phyloP scores from a whole-genome alignment of 225 moss, liverwort and hornwort species.

The Pleurozium schreberi region DNA sequence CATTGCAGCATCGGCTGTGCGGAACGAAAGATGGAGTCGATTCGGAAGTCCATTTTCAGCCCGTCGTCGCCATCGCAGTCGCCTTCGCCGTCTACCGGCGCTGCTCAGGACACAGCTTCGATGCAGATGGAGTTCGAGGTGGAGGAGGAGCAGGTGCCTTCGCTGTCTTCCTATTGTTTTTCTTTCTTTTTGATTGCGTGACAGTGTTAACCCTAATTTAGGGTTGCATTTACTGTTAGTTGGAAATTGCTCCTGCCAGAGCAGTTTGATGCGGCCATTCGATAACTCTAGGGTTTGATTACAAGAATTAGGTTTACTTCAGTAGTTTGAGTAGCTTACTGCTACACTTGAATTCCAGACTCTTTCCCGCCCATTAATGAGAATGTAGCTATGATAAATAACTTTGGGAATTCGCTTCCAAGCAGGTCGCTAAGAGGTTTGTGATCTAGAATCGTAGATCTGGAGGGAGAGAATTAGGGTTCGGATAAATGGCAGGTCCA shows the following conservation, averaged over 20 bases:
- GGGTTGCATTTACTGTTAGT: background rate
- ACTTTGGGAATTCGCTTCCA: background rate
- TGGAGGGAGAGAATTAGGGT: background rate
- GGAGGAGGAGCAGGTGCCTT: conserved; percentile 36
- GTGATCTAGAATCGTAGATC: background rate
- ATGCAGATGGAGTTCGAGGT: conserved; percentile 47
- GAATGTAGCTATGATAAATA: background rate
- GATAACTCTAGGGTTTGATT: background rate
- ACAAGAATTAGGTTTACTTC: background rate
- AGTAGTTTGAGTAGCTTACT: background rate
- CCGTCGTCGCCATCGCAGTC: background rate
- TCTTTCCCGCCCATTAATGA: background rate
- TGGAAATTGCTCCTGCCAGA: background rate
- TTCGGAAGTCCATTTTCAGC: conserved; percentile 17
- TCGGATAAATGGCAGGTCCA: background rate
- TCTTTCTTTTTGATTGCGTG: background rate
- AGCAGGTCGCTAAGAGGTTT: background rate
- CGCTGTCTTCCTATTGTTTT: background rate
- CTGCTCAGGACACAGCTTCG: conserved; percentile 3
- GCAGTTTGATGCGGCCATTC: background rate
- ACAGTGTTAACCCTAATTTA: background rate
- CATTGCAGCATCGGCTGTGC: background rate
- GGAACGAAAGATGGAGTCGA: conserved; percentile 20
- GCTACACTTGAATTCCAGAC: background rate
- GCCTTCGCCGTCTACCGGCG: background rate